A percentile compares a stretch with the other conserved stretches of the same genome.
These are phyloP conservation scores for Microsporum canis DNA, from an alignment of 2,329 filamentous ascomycete species.

Conservation along the genomic window DNA sequence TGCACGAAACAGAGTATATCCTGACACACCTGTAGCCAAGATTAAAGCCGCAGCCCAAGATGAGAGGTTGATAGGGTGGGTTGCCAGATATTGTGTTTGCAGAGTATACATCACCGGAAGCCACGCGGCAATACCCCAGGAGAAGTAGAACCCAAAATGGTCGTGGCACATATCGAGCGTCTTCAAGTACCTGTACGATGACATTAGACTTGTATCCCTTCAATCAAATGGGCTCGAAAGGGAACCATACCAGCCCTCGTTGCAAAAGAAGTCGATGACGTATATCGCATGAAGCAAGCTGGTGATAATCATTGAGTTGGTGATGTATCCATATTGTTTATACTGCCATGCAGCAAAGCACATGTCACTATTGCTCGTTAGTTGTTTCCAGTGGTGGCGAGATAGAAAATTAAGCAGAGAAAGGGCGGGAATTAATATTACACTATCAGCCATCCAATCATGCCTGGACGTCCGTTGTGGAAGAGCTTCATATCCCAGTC, in stretches of 20 bases:
- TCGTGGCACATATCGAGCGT: slow-evolving; percentile 36
- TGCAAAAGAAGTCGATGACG: slow-evolving; percentile 40
- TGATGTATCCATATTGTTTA: slow-evolving; percentile 31
- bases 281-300: slow-evolving; percentile 37
- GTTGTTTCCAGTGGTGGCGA: neutral
- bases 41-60: slow-evolving; percentile 19
- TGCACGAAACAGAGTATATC: slow-evolving; percentile 36
- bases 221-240: neutral
- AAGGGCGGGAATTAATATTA: slow-evolving; percentile 17
- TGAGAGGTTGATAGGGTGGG: slow-evolving; percentile 29
- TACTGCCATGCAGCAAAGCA: slow-evolving; percentile 35
- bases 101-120: slow-evolving; percentile 39
- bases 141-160: slow-evolving; percentile 35
- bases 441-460: slow-evolving; percentile 40
- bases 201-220: neutral
- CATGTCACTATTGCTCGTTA: slow-evolving; percentile 21
- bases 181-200: slow-evolving; percentile 27
- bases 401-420: neutral
- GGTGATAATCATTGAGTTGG: slow-evolving; percentile 35
- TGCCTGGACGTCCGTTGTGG: slow-evolving; percentile 39
- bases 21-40: slow-evolving; percentile 25
- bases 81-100: slow-evolving; percentile 39
- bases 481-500: slow-evolving; percentile 40
- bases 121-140: slow-evolving; percentile 38
- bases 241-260: slow-evolving; percentile 34